Conservation (phyloP, 2,329 filamentous ascomycete species). For the Elsinoe fawcettii region DNA sequence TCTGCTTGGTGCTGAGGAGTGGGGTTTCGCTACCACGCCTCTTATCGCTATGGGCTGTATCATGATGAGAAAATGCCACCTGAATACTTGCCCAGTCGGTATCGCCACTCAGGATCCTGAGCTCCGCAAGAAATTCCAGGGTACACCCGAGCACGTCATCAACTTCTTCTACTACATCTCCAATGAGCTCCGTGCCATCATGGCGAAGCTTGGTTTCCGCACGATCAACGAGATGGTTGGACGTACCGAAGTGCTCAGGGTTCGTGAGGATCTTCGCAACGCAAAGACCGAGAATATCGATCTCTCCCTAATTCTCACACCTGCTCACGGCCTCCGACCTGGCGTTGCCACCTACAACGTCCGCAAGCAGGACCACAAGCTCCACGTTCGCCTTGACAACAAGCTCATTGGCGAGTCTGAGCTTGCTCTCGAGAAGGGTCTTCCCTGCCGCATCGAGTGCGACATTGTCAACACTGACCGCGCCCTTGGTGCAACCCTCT, state of each 20-base stretch:
- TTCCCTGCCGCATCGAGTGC: constrained; percentile 88
- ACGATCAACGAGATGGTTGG: constrained; percentile 98
- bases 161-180: constrained; percentile 99
- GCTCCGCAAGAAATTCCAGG: constrained; percentile 84
- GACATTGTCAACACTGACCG: constrained; percentile 96
- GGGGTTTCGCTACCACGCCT: constrained; percentile 90
- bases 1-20: constrained; percentile 94
- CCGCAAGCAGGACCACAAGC: constrained; percentile 90
- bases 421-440: constrained; percentile 84
- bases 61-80: constrained; percentile 75
- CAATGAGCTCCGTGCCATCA: constrained; percentile 92
- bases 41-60: constrained; percentile 96
- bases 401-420: constrained; percentile 95
- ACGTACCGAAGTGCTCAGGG: constrained; percentile 75
- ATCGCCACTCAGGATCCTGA: constrained; percentile 96
- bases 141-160: constrained; percentile 91
- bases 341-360: constrained; percentile 96
- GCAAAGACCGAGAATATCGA: constrained; percentile 90
- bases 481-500: constrained; percentile 84
- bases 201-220: constrained; percentile 90
- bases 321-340: constrained; percentile 89
- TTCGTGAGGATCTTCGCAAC: constrained; percentile 80
- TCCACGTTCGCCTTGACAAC: constrained; percentile 90
- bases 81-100: constrained; percentile 81
- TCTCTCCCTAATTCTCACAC: constrained; percentile 83